These are phyloP conservation scores for Annulohypoxylon moriforme DNA, from an alignment of 495 filamentous ascomycete genomes.

Conservation along the genomic window DNA sequence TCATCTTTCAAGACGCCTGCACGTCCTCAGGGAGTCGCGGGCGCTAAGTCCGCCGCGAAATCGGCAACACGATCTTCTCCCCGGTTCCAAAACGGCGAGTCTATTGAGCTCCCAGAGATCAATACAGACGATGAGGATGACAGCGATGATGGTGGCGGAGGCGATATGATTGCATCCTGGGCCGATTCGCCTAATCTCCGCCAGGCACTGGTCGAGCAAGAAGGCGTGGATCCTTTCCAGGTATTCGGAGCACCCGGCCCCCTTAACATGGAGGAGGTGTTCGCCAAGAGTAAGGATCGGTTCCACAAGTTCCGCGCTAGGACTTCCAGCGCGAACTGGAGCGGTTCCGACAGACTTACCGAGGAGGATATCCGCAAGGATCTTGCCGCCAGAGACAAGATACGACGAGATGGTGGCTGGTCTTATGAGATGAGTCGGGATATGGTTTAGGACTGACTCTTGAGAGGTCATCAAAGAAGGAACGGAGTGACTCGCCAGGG, in stretches of 20 bases:
- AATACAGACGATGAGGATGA: constrained; percentile 88
- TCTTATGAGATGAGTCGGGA: constrained; percentile 67
- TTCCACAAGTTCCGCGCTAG: constrained; percentile 86
- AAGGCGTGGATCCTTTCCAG: constrained; percentile 82
- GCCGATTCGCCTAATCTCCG: constrained; percentile 84
- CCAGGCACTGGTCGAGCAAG: constrained; percentile 75
- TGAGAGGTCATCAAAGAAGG: neutral
- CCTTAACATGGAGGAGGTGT: constrained; percentile 94
- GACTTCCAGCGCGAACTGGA: constrained; percentile 95
- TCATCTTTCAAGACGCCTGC: constrained; percentile 71
- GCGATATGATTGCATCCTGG: constrained; percentile 78
- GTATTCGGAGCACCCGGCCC: constrained; percentile 90
- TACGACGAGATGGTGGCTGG: constrained; percentile 89
- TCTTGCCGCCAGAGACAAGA: constrained; percentile 78
- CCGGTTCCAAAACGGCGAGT: constrained; percentile 81
- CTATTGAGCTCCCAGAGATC: constrained; percentile 88
- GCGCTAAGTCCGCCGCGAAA: constrained; percentile 60
- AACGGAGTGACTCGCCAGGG: neutral
- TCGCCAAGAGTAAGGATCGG: constrained; percentile 81
- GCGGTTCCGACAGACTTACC: constrained; percentile 84
- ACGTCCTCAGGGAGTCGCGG: constrained; percentile 56
- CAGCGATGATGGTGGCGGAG: constrained; percentile 67
- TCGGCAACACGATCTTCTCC: constrained; percentile 75
- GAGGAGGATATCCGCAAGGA: constrained; percentile 88
- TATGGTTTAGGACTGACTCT: constrained; percentile 43